Evolutionary conservation across 495 filamentous ascomycete genomes (phyloP).

Genomic region (Penicillium chermesinum): DNA sequence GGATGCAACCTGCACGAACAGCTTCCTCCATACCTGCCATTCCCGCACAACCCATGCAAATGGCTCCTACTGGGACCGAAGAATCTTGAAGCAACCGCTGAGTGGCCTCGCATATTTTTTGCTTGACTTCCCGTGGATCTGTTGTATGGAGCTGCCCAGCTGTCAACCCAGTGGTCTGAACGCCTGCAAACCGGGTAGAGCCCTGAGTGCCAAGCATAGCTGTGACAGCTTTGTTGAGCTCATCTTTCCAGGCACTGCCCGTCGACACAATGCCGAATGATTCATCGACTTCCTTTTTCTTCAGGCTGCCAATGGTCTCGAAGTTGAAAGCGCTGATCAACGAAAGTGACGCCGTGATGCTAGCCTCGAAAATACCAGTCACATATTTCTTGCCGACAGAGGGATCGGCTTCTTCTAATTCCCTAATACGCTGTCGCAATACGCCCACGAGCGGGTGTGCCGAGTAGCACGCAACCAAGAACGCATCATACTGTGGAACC

Average conservation of each 20-base stretch:
- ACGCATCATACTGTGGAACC: constrained; percentile 59
- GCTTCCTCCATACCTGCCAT: constrained; percentile 86
- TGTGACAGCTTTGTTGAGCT: constrained; percentile 59
- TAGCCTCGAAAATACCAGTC: constrained; percentile 85
- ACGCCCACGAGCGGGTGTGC: constrained; percentile 72
- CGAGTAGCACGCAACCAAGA: constrained; percentile 86
- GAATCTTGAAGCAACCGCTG: constrained; percentile 54
- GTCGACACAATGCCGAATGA: constrained; percentile 90
- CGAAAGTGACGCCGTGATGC: constrained; percentile 53
- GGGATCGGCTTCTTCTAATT: constrained; percentile 16
- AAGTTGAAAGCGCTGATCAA: constrained; percentile 39
- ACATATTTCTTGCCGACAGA: constrained; percentile 47
- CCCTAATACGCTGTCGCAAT: constrained; percentile 42
- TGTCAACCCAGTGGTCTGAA: constrained; percentile 77
- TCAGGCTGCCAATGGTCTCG: constrained; percentile 18
- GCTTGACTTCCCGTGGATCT: constrained; percentile 57
- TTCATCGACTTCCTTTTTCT: constrained; percentile 34
- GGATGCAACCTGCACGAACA: constrained; percentile 63
- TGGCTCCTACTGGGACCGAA: constrained; percentile 36
- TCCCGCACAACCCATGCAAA: constrained; percentile 77
- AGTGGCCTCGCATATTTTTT: constrained; percentile 65
- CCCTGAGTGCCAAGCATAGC: constrained; percentile 37
- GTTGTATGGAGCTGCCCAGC: constrained; percentile 75
- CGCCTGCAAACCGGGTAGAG: constrained; percentile 60
- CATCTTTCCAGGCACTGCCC: constrained; percentile 72